Evolutionary conservation across 768 basidiomycete species (phyloP), one percentile per base, ranked within the genome.

Genomic region (Tylopilus plumbeoviolaceoides): DNA sequence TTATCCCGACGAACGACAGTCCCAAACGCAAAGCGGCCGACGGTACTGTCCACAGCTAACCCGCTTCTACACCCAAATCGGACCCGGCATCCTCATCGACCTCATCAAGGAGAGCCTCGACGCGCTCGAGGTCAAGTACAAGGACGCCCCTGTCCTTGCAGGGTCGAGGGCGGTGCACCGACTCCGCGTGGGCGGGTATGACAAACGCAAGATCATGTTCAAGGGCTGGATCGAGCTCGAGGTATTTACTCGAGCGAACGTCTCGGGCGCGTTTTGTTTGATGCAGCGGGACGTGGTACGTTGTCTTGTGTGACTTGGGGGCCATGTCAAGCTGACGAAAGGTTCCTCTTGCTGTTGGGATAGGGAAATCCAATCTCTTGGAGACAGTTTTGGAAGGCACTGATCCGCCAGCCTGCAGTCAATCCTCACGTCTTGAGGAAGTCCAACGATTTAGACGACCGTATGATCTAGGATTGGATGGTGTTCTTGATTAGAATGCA

Each of bases 171-270:
- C 46, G 11, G 53, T 54, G 7, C 63, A 75, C 40, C 69, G 72
- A 30, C 65, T 87, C 45, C 75, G 85, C 5, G 77, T 91, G n/a
- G 88, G 87, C 1, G 85, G 85, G 0, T 78, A 73, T 47, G 90
- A 93, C 65, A 70, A 69, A 40, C 73, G 91, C 47, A 84, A 78
- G 59, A 73, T 83, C 51, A 61, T 72, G 57, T 86, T 81, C 70
- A 89, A 85, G 59, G 91, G 90, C 4, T 87, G 84, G 83, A 77
- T 90, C 5, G 78, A 82, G 46, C 72, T 91, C 6, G 89, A 93
- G 65, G 60, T 68, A 21, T 91, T 87, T 59, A 71, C 54, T 14
- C 75, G 78, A 61, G 63, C 68, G 7, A 79, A 75, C 1, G 59
- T 62, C 2, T 70, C 75, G 10, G 84, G 85, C 1, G 82, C 82